Conservation (phyloP, 164 flowering plant genomes). For the Macadamia integrifolia region DNA sequence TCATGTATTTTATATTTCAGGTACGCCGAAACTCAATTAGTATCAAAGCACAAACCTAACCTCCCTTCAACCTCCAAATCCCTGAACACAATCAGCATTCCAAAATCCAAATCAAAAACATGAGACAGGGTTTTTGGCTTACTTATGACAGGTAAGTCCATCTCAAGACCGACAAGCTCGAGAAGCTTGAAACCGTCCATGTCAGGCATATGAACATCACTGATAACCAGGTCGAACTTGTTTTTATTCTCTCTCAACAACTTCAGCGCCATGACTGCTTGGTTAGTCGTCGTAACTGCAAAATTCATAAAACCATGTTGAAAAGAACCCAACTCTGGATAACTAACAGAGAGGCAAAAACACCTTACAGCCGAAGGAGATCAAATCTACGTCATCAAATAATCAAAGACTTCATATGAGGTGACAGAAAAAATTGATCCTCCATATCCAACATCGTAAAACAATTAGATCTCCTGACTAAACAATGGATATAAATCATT, state of each 20-base stretch:
- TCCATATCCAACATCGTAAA: not conserved
- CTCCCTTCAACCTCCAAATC: not conserved
- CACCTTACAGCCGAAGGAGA: not conserved
- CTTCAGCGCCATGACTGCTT: conserved; percentile 55
- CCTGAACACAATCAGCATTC: not conserved
- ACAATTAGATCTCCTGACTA: not conserved
- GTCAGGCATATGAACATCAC: conserved; percentile 93
- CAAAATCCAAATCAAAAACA: not conserved
- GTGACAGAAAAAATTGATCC: not conserved
- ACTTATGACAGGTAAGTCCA: conserved; percentile 98
- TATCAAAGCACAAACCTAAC: too few relatives aligned
- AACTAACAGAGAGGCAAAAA: not conserved
- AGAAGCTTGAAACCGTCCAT: conserved; percentile 95
- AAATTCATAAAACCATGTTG: conserved; percentile 5
- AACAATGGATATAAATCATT: not conserved
- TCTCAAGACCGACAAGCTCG: conserved; percentile 84
- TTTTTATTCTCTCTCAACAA: conserved; percentile 67
- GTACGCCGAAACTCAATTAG: not conserved
- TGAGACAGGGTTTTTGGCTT: conserved; percentile 17
- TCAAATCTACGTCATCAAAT: not conserved
- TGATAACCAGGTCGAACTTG: conserved; percentile 70
- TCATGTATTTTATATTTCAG: not conserved
- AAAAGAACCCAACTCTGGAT: not conserved
- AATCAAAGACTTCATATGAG: not conserved
- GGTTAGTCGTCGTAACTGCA: conserved; percentile 68